Base-by-base conservation (phyloP, 257 asterid genomes). In the Eucommia ulmoides region DNA sequence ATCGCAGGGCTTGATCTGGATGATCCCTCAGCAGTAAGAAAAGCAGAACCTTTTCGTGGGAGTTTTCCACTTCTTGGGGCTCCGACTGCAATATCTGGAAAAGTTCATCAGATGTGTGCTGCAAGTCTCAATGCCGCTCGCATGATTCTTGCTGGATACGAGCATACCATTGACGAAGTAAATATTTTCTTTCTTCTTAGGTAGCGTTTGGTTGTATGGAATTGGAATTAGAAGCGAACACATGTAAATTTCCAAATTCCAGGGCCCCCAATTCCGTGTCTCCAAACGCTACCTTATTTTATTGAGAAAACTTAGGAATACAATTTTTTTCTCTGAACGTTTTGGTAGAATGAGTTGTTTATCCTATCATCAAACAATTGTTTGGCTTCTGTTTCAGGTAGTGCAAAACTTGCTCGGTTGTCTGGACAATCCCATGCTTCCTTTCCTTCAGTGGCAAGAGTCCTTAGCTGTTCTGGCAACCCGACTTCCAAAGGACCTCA, bases 361-460 rank as follows among this genome's bases (percentile, higher is more conserved):
- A 16, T 42, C 41, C 38, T 58, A 51, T 46, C 49, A 25, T 56
- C 65, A 42, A 33, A 51, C 64, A 15, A 48, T 23, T 59, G n/a
- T n/a, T 48, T 49, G 62, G 54, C 33, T 58, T 60, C 49, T 38
- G 22, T 60, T 63, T 60, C 79, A 91, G 99, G 97, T 86, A 23
- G 99, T 91, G 63, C 93, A 77, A 58, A 91, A 74, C 70, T 81
- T 91, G 81, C 83, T 91, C 35, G 81, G 89, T 71, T 86, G 95
- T 74, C 65, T 91, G 77, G 99, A 91, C 78, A 91, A 74, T 79
- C 99, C 99, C 2, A 95, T 83, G 81, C 94, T 91, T 63, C 99
- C 97, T 61, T 86, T 86, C 77, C 87, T 91, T 57, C 99, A 91
- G 70, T 86, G 99, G 99, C 97, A 91, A 72, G 99, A 86, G 60